Base-by-base conservation (phyloP, 495 filamentous ascomycete species). In the Penicillium cataractarum region DNA sequence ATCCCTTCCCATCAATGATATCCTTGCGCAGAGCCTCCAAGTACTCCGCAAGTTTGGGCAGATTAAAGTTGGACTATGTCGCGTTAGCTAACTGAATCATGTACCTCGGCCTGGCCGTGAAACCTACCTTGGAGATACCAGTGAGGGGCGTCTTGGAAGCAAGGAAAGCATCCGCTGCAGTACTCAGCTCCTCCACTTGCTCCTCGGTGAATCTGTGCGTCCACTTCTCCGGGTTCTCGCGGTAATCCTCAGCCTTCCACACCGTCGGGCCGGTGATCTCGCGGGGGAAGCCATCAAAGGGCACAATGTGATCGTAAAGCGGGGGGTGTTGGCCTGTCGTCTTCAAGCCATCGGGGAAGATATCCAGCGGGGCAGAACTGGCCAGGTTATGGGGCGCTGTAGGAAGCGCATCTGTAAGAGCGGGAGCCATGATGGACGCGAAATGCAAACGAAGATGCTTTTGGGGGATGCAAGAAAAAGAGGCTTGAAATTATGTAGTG, bases 241-340 rank as follows among this genome's bases (percentile, higher is more conserved):
- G 76, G 68, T 89, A 93, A 31, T 92, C 89, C 27, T 89, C 85
- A 0, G 84, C 77, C 62, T 84, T 80, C 91, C 91, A 95, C 52
- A 91, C 89, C 0, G 90, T 93, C 4, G 84, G 84, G 12, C 90
- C 90, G 29, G 83, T 80, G 65, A 94, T 92, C 42, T 86, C 73
- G 37, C 84, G 82, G 13, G 92, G 90, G 69, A 93, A 93, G 37
- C 79, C 78, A 0, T 83, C 80, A 72, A 92, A 95, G 0, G 89
- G 85, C 35, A 73, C 73, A n/a, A 95, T 73, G 21, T 80, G 70
- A 33, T 86, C 78, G 69, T 88, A 89, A 7, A 90, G 72, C 1
- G 91, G 92, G 4, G 84, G 80, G 63, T 92, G 88, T 73, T 95
- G 92, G 33, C 91, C 92, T 3, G 87, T 90, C 6, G 90, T 92